Base-by-base conservation (phyloP, 257 asterid species). In the Linaria vulgaris region DNA sequence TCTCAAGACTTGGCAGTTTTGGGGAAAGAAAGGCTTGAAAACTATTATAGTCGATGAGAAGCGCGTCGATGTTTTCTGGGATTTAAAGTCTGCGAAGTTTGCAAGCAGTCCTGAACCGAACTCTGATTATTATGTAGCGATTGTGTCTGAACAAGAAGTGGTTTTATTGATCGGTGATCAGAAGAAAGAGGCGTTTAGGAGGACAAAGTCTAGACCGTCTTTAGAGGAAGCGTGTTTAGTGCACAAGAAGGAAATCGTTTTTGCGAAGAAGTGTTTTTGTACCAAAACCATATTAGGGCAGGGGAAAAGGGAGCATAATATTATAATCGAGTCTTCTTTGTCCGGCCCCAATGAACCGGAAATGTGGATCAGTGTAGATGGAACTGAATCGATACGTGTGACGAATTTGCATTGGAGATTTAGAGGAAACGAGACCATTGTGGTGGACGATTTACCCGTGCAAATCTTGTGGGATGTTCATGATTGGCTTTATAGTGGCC, bases 1-100 rank as follows among this genome's bases (percentile, higher is more conserved):
- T 48, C 90, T 91, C 65, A 88, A 86, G 75, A 81, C 95, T 0
- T 90, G 97, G 97, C 96, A 90, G 69, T 90, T 90, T 38, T 90
- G 97, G 97, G 96, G 92, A 9, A 87, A 82, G 25, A 87, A 90
- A 56, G 97, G 95, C 24, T 49, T 87, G 6, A 90, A 87, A 58
- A 65, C 90, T 2, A 84, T 89, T 72, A 72, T 46, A 11, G 85
- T 87, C 5, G 88, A 76, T 3, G 88, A 83, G 10, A 70, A 64
- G 23, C 75, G 89, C 0, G 74, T 82, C 5, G 97, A 90, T 55
- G 87, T 85, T n/a, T 90, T 72, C 43, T 91, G 96, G 95, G 98
- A 91, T 76, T 60, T 91, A 9, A 62, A 90, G 74, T 16, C 88
- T 0, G 92, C 95, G 0, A 81, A 80, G 51, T 90, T 83, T 72